Evolutionary conservation across 169 alveolate genomes (phyloP).

Genomic region (Theileria annulata): DNA sequence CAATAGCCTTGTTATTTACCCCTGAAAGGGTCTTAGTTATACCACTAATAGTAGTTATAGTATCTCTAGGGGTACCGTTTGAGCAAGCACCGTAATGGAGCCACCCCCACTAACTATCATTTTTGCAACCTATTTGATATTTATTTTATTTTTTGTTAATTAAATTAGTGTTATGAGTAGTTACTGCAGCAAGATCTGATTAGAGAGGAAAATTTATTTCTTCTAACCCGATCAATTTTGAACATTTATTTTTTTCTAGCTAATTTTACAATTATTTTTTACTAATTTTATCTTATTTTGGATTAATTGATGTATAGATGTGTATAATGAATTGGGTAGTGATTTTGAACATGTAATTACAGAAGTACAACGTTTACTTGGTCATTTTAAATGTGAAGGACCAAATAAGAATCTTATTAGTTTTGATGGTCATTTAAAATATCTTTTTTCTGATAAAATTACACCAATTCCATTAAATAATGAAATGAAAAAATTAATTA

Average conservation of each 20-base stretch:
- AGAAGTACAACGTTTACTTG: conserved; percentile 30
- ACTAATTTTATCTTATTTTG: background rate
- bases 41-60: no score
- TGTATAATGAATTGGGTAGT: conserved; percentile 26
- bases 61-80: no score
- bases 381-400: conserved; percentile 43
- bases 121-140: no score
- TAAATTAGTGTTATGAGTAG: no score
- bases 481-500: background rate
- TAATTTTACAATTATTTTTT: no score
- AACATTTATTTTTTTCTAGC: background rate
- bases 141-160: no score
- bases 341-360: conserved; percentile 32
- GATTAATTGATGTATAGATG: background rate
- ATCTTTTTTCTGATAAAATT: conserved; percentile 2
- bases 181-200: background rate
- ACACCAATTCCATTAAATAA: background rate
- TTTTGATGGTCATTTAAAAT: conserved; percentile 52
- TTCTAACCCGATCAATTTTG: background rate
- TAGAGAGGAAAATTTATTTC: background rate
- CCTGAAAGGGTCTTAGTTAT: no score
- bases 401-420: conserved; percentile 59
- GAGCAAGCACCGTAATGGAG: no score
- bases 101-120: no score
- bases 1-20: background rate